Conservation (phyloP, 305 asterid genomes). For the Fraxinus xanthoxyloides region DNA sequence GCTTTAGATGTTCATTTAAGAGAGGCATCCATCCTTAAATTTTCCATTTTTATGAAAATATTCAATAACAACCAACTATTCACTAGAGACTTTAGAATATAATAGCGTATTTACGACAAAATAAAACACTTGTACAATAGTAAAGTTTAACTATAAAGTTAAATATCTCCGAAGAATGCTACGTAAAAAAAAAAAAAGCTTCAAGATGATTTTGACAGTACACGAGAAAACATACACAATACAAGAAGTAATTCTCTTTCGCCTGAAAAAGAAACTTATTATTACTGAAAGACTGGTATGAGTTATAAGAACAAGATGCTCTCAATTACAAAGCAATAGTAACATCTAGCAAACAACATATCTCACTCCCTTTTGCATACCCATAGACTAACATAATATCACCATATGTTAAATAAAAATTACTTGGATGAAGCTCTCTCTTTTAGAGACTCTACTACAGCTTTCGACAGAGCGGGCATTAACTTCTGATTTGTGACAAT, state of each 20-base stretch:
- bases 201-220: neutral
- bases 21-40: neutral
- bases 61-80: neutral
- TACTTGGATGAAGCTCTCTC: slow-evolving; percentile 56
- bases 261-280: neutral
- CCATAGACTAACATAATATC: neutral
- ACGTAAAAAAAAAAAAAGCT: neutral
- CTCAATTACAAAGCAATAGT: neutral
- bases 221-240: neutral
- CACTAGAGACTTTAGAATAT: neutral
- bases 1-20: neutral
- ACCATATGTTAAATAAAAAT: neutral
- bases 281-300: neutral
- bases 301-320: neutral
- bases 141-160: neutral
- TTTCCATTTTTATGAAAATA: neutral
- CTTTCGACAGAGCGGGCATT: slow-evolving; percentile 85
- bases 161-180: neutral
- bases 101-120: neutral
- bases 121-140: neutral
- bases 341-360: neutral
- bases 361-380: neutral
- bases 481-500: slow-evolving; percentile 72
- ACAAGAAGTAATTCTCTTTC: neutral
- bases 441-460: slow-evolving; percentile 67